Evolutionary conservation across 805 yeast species (phyloP), one percentile per base, ranked within the genome.

Genomic region (Saccharomycopsis microspora): DNA sequence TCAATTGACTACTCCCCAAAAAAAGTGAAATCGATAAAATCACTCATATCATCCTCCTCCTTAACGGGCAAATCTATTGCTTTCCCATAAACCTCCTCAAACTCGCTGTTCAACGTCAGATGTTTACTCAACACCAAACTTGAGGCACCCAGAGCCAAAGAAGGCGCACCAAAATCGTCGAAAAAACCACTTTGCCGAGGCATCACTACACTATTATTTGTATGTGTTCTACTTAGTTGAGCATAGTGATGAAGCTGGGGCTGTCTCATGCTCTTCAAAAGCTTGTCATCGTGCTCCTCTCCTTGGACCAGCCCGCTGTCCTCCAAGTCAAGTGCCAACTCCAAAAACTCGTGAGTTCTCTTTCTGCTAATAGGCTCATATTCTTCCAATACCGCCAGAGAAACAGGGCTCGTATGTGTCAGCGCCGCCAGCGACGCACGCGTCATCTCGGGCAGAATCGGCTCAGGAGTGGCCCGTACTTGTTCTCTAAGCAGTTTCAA

Each of bases 401-500:
- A 39, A 8, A 39, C 41, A n/a, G 41, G 41, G 41, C 41, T 39
- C n/a, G 36, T 9, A 3, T 34, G 36, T 34, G 8, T n/a, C 8
- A n/a, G n/a, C n/a, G 36, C 36, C 10, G 36, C 36, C 8, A 34
- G 10, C 8, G 36, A 34, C n/a, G 36, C 36, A 8, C n/a, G 8
- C n/a, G 36, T 34, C 36, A 34, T 34, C n/a, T 34, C 10, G 5
- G 49, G 38, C 30, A 11, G 10, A n/a, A 34, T n/a, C 5, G 32
- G 43, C 5, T 29, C 6, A 19, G 45, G 39, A 7, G 30, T 9
- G 36, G 36, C 8, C 10, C 8, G 10, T 19, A 52, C 51, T 38
- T 51, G 53, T 27, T 48, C 38, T 44, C 67, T 63, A 37, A 71
- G 49, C 11, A 56, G 50, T 51, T 70, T 71, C 56, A 71, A 59